Evolutionary conservation across 2,329 filamentous ascomycete species (phyloP).

Genomic region (Ascocoryne sarcoides): DNA sequence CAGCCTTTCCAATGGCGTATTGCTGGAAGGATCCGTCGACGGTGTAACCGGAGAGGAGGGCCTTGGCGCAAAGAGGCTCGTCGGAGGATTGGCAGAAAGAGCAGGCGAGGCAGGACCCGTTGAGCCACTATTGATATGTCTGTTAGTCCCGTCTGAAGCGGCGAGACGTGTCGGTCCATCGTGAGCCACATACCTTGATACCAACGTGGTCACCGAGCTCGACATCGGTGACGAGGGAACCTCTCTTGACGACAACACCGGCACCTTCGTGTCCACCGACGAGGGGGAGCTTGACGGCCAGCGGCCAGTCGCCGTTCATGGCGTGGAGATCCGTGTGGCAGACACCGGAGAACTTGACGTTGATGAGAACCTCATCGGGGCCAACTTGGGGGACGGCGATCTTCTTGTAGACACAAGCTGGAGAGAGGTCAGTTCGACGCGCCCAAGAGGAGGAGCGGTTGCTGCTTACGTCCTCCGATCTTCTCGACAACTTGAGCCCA

Average conservation of each 20-base stretch:
- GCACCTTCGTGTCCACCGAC: constrained; percentile 77
- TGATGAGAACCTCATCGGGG: constrained; percentile 84
- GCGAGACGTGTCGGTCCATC: too few species aligned
- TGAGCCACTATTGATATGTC: constrained; percentile 69
- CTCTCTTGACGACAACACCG: constrained; percentile 72
- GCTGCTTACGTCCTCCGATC: constrained; percentile 57
- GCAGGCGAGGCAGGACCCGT: constrained; percentile 77
- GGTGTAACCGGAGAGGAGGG: constrained; percentile 78
- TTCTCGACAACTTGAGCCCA: constrained; percentile 88
- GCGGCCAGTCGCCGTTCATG: constrained; percentile 83
- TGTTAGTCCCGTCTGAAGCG: too few species aligned
- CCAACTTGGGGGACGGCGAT: constrained; percentile 76
- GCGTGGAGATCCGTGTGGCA: constrained; percentile 83
- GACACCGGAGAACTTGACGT: constrained; percentile 83
- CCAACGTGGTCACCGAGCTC: constrained; percentile 79
- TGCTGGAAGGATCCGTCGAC: constrained; percentile 92
- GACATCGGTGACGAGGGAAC: constrained; percentile 67
- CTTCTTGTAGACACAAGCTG: constrained; percentile 63
- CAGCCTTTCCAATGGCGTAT: constrained; percentile 80
- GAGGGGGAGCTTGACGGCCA: constrained; percentile 72
- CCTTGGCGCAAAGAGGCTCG: constrained; percentile 72
- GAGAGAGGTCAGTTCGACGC: too few species aligned
- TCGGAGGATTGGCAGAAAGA: constrained; percentile 73
- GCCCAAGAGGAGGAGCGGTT: neutral
- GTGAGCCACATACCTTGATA: constrained; percentile 47